Conservation (phyloP, 305 asterid genomes). For the Rubia tinctorum region DNA sequence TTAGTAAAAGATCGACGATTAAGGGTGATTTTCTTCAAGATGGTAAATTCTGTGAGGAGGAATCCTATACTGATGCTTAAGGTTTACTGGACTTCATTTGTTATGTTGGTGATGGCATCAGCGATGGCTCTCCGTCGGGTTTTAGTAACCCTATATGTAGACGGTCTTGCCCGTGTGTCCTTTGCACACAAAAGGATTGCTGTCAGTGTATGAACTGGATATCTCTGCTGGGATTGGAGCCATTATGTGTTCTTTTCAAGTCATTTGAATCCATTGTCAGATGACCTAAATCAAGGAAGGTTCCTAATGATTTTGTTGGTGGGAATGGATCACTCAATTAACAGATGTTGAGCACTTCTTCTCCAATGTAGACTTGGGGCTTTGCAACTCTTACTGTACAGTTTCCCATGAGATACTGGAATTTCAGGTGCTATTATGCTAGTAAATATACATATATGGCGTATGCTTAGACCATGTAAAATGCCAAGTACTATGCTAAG, state of each 20-base stretch:
- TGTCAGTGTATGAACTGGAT: conserved; percentile 22
- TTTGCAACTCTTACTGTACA: not conserved
- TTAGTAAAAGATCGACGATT: conserved; percentile 71
- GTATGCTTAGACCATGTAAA: too few relatives aligned
- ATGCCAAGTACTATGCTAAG: too few relatives aligned
- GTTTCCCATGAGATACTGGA: not conserved
- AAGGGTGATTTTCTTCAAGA: conserved; percentile 62
- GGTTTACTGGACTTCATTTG: conserved; percentile 55
- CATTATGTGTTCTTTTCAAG: too few relatives aligned
- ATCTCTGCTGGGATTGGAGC: not conserved
- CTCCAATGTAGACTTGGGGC: not conserved
- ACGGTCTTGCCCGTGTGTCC: conserved; percentile 38
- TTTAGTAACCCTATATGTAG: conserved; percentile 41
- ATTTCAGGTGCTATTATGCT: too few relatives aligned
- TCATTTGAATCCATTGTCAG: not conserved
- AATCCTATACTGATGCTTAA: conserved; percentile 56
- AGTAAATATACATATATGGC: too few relatives aligned
- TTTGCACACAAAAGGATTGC: conserved; percentile 43
- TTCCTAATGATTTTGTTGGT: not conserved
- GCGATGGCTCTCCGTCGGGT: conserved; percentile 63
- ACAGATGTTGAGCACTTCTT: not conserved
- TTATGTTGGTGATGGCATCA: conserved; percentile 47
- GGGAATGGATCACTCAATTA: not conserved
- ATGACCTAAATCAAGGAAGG: not conserved
- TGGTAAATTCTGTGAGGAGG: conserved; percentile 58